Base-by-base conservation (phyloP, 805 yeast species). In the Starmerella geochares region DNA sequence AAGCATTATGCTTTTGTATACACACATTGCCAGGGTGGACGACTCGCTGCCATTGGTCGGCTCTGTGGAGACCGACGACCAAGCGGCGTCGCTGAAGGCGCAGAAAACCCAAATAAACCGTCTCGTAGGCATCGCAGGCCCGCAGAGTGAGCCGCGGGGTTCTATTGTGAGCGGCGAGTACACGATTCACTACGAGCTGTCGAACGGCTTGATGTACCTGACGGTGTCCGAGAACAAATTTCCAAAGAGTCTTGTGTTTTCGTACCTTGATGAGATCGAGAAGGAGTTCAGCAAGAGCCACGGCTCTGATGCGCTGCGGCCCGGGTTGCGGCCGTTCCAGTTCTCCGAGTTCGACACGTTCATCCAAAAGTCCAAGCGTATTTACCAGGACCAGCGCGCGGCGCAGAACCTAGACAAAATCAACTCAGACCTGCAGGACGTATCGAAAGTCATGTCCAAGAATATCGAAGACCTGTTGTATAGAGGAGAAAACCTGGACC, bases 401-500 rank as follows among this genome's bases (percentile, higher is more conserved):
- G 90, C 86, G 53, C 80, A 81, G 38, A 88, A 88, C 59, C 70
- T 92, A 60, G 96, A 90, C 67, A 80, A 79, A 63, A 70, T 90
- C 56, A 88, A 90, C 65, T 76, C 78, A 43, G 98, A 92, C 59
- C 71, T 92, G 56, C 86, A 83, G 45, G 99, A 94, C 61, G 98
- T 92, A 42, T 87, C 90, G 59, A 80, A 85, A 56, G 94, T 92
- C 50, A 85, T 92, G 94, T 86, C 95, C 53, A 90, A 90, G 61
- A 92, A 92, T 66, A 92, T 92, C 51, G 97, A 92, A 65, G 98
- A 92, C 66, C 71, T 92, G 56, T 73, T 92, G 33, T 88, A 90
- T 66, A 76, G 99, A 62, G 99, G 99, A 11, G 97, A 92, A 65
- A 81, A 88, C 6, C 74, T 92, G 57, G 97, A 92, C 65, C 60